A percentile compares a stretch with the other conserved stretches of the same genome.
These are phyloP conservation scores for Chrysoporthe deuterocubensis DNA, from an alignment of 2,329 filamentous ascomycete genomes.

Conservation along the genomic window DNA sequence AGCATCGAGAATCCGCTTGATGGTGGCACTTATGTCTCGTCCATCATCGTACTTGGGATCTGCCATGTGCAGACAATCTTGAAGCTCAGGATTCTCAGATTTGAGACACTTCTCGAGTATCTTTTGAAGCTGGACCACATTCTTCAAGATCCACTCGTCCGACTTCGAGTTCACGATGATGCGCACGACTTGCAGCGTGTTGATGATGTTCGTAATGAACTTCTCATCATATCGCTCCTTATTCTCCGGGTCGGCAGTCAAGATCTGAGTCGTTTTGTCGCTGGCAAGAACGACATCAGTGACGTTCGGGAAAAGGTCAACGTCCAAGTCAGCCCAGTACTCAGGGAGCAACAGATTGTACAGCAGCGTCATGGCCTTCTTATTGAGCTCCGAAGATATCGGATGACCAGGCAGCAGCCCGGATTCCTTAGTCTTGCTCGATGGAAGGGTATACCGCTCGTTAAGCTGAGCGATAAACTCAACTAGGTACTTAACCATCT, in stretches of 20 bases:
- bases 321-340: conserved; percentile 89
- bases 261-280: conserved; percentile 70
- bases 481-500: conserved; percentile 92
- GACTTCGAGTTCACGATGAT: conserved; percentile 86
- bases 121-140: conserved; percentile 79
- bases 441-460: conserved; percentile 80
- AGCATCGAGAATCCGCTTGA: conserved; percentile 84
- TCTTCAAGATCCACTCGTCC: conserved; percentile 86
- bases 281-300: conserved; percentile 83
- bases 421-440: conserved; percentile 66
- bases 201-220: conserved; percentile 86
- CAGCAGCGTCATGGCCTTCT: conserved; percentile 80
- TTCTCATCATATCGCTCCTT: conserved; percentile 81
- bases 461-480: conserved; percentile 91
- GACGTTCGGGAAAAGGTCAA: conserved; percentile 89
- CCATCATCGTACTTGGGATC: conserved; percentile 72
- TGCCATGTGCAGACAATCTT: conserved; percentile 83
- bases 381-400: conserved; percentile 76
- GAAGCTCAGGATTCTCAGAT: conserved; percentile 87
- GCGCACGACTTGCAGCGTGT: conserved; percentile 89
- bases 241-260: conserved; percentile 63
- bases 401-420: conserved; percentile 48
- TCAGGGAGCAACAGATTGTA: conserved; percentile 83
- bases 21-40: conserved; percentile 72
- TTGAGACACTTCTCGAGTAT: conserved; percentile 87